These are phyloP conservation scores for Calocera cornea DNA, from an alignment of 768 basidiomycete genomes.

Conservation along the genomic window DNA sequence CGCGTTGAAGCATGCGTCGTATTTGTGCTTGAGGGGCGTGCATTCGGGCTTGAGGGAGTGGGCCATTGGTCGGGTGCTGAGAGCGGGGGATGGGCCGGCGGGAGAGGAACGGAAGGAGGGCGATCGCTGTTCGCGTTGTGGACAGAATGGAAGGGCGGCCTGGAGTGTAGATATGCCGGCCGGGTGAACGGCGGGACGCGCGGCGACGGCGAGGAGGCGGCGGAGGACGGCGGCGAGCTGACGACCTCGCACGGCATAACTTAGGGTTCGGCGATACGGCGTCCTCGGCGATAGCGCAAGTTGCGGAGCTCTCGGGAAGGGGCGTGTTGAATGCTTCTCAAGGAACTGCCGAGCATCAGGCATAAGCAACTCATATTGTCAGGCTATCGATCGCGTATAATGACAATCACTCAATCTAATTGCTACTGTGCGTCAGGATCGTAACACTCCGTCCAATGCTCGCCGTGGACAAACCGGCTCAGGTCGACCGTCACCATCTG, in stretches of 20 bases:
- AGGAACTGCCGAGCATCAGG: too few relatives aligned
- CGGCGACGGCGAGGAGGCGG: neutral
- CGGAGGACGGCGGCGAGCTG: neutral
- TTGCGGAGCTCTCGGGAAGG: too few relatives aligned
- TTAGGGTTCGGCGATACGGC: too few relatives aligned
- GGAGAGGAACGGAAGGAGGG: neutral
- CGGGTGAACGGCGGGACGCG: neutral
- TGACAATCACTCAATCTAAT: too few relatives aligned
- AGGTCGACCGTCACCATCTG: neutral
- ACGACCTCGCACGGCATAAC: too few relatives aligned
- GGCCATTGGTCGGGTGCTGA: slow-evolving; percentile 37
- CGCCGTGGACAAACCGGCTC: neutral
- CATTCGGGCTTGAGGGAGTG: slow-evolving; percentile 71
- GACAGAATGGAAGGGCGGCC: neutral
- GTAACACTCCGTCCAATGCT: neutral
- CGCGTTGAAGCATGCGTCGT: slow-evolving; percentile 90
- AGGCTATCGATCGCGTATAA: too few relatives aligned
- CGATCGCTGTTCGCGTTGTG: neutral
- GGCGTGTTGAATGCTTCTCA: too few relatives aligned
- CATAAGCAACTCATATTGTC: too few relatives aligned
- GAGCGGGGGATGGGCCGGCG: neutral
- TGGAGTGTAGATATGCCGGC: neutral
- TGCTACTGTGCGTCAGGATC: neutral
- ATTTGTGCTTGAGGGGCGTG: slow-evolving; percentile 76
- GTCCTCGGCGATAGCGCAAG: too few relatives aligned